phyloP scores from a whole-genome alignment of 257 asterid genomes.

The Thymus mandschuricus region DNA sequence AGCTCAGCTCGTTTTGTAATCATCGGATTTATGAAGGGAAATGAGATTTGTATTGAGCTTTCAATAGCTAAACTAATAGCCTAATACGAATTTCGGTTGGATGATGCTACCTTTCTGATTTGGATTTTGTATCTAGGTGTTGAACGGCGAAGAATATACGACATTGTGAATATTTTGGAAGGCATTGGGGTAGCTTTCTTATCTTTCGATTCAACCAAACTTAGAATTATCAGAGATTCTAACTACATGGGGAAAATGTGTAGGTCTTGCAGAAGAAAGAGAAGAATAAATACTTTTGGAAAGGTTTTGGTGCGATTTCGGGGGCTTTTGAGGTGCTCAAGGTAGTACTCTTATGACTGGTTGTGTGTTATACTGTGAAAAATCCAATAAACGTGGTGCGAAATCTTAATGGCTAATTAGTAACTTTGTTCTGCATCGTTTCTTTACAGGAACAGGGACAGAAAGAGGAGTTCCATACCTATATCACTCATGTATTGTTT shows the following conservation, averaged over 20 bases:
- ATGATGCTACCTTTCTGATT: neutral
- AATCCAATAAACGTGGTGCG: neutral
- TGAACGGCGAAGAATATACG: slow-evolving; percentile 67
- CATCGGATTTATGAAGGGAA: neutral
- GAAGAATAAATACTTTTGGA: slow-evolving; percentile 61
- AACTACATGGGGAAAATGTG: neutral
- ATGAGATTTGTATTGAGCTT: neutral
- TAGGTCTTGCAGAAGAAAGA: slow-evolving; percentile 51
- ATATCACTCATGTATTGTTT: slow-evolving; percentile 40
- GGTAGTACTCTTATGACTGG: slow-evolving; percentile 36
- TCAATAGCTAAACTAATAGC: neutral
- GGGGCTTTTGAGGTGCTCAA: slow-evolving; percentile 48
- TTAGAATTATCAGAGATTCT: slow-evolving; percentile 8
- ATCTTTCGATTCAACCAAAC: slow-evolving; percentile 6
- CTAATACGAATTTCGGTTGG: neutral
- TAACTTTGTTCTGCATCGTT: slow-evolving; percentile 22
- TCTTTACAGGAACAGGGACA: slow-evolving; percentile 53
- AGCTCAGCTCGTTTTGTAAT: neutral
- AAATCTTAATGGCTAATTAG: slow-evolving; percentile 5
- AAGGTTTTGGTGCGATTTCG: slow-evolving; percentile 49
- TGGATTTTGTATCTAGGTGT: slow-evolving; percentile 48
- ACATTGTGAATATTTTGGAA: slow-evolving; percentile 66
- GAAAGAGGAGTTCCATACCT: slow-evolving; percentile 51
- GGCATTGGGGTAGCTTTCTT: slow-evolving; percentile 56
- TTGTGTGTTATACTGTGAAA: neutral